Percentiles rank a stretch among this genome's conserved stretches.
Evolutionary conservation across 768 basidiomycete genomes (phyloP).

Genomic region (Pulveroboletus frians): DNA sequence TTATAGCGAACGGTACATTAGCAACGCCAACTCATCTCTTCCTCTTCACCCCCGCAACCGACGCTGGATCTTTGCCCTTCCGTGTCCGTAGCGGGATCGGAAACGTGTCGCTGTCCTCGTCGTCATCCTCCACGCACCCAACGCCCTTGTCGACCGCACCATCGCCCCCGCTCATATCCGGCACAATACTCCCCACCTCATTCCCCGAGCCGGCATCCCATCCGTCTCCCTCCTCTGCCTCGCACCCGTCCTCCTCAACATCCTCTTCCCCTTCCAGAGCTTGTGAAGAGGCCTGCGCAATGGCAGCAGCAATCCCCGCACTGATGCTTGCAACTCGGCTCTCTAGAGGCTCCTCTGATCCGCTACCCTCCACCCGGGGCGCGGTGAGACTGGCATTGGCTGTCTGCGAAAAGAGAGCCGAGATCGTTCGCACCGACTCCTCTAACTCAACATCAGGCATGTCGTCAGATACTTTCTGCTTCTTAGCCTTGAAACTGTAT

Average conservation of each 20-base stretch:
- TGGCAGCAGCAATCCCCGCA: conserved; percentile 74
- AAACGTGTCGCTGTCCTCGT: conserved; percentile 67
- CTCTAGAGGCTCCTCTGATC: conserved; percentile 45
- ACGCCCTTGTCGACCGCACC: conserved; percentile 13
- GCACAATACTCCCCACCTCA: conserved; percentile 49
- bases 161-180: conserved; percentile 47
- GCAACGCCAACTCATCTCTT: conserved; percentile 49
- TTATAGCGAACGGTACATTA: conserved; percentile 17
- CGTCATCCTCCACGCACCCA: conserved; percentile 46
- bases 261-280: conserved; percentile 56
- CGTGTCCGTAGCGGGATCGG: conserved; percentile 67
- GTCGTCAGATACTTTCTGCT: conserved; percentile 45
- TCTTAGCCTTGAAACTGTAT: conserved; percentile 77
- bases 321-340: conserved; percentile 71
- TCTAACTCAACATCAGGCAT: conserved; percentile 59
- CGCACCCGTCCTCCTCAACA: conserved; percentile 33
- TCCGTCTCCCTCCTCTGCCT: conserved; percentile 38
- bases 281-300: conserved; percentile 67
- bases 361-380: conserved; percentile 27
- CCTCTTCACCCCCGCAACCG: conserved; percentile 51
- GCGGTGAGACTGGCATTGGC: conserved; percentile 33
- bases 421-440: conserved; percentile 71
- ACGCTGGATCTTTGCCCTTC: conserved; percentile 51
- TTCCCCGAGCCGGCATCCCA: conserved; percentile 44
- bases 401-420: conserved; percentile 57